Evolutionary conservation across 495 filamentous ascomycete genomes (phyloP), one percentile per base, ranked within the genome.

Genomic region (Aspergillus saccharolyticus): DNA sequence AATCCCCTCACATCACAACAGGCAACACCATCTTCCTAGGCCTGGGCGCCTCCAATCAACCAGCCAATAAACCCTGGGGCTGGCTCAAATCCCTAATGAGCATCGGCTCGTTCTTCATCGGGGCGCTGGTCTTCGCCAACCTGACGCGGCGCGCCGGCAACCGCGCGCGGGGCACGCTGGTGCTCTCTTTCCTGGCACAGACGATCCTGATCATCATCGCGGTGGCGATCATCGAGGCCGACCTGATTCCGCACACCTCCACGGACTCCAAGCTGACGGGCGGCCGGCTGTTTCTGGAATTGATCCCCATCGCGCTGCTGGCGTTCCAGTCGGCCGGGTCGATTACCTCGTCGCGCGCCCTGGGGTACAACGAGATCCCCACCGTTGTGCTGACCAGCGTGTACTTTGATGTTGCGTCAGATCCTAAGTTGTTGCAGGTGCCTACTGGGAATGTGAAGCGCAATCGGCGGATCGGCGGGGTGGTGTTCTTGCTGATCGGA

Each of bases 321-420:
- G 84, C 83, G 8, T 81, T 89, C 56, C 85, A 89, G 63, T 82
- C 80, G 22, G 85, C 84, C 4, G 85, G 85, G 0, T 85, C 88
- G 70, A 88, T 89, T 52, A 80, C 85, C 1, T 80, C 82, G 20
- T 81, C 77, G 54, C 74, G 87, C 5, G 66, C 82, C 9, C 61
- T 89, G 51, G 85, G 84, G 3, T 80, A 85, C 59, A 80, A 81
- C 59, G 87, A 89, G 66, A 78, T 90, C 30, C 87, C 87, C 15
- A 87, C 85, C 1, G 86, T 85, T 19, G 87, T 90, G 4, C 74
- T 89, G 58, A 89, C 87, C 14, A 85, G 78, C 55, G 72, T 88
- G 44, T 77, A 88, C 39, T 85, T 81, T 63, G 86, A 88, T 63
- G 61, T 89, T 47, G 74, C 81, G 44, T 81, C 80, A 7, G 83